phyloP scores from a whole-genome alignment of 768 basidiomycete genomes.

The Gymnopilus junonius region DNA sequence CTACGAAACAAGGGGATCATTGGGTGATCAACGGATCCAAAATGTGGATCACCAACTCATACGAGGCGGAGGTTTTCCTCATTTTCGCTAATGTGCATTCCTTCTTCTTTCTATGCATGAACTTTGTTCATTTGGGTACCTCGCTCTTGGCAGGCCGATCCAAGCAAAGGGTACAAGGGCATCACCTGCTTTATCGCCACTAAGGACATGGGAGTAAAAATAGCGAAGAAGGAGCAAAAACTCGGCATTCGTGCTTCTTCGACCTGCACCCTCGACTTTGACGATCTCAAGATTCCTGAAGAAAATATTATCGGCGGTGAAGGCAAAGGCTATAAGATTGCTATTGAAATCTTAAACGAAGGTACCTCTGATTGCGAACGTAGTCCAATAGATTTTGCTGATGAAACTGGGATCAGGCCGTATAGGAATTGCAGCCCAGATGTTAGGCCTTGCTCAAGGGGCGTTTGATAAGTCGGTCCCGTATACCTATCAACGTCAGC shows the following conservation, averaged over 20 bases:
- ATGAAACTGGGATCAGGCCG: slow-evolving; percentile 51
- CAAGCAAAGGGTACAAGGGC: slow-evolving; percentile 96
- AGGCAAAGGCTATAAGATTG: slow-evolving; percentile 92
- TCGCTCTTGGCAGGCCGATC: slow-evolving; percentile 59
- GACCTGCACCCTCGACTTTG: slow-evolving; percentile 93
- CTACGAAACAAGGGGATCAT: slow-evolving; percentile 82
- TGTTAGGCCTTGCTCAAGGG: slow-evolving; percentile 97
- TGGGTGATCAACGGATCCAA: slow-evolving; percentile 96
- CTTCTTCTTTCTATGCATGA: neutral
- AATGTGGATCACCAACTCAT: slow-evolving; percentile 99
- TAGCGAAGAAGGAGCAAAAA: slow-evolving; percentile 99
- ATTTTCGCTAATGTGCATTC: slow-evolving; percentile 89
- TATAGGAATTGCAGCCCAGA: slow-evolving; percentile 97
- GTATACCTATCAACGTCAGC: slow-evolving; percentile 91
- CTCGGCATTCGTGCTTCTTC: slow-evolving; percentile 96
- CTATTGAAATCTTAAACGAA: slow-evolving; percentile 96
- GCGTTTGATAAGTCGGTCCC: slow-evolving; percentile 96
- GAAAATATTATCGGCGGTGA: slow-evolving; percentile 93
- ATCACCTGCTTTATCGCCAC: slow-evolving; percentile 98
- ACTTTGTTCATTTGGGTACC: neutral
- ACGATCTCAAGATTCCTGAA: slow-evolving; percentile 82
- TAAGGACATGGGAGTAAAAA: slow-evolving; percentile 95
- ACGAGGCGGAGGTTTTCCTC: slow-evolving; percentile 89
- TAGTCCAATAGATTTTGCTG: neutral
- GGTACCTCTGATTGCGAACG: slow-evolving; percentile 42